These are phyloP conservation scores for Salix udensis DNA, from an alignment of 345 rosid genomes.

Conservation along the genomic window DNA sequence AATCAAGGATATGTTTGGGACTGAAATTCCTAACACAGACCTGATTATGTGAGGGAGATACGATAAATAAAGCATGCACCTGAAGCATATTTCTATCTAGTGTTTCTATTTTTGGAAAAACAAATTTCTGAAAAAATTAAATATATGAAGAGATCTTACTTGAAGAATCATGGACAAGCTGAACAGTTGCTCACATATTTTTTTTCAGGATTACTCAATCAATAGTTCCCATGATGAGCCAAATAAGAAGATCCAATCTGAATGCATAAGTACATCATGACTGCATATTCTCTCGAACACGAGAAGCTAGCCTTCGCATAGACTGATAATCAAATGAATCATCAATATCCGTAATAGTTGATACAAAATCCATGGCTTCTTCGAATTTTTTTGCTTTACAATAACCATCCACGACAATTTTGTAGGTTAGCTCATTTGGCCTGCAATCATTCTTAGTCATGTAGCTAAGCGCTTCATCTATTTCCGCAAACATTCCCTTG, in stretches of 20 bases:
- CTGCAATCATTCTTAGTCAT: constrained; percentile 67
- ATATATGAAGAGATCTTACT: neutral
- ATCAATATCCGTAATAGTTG: constrained; percentile 57
- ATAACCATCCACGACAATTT: constrained; percentile 76
- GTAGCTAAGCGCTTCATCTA: constrained; percentile 58
- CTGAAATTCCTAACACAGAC: neutral
- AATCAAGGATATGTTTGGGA: neutral
- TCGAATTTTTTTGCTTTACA: constrained; percentile 59
- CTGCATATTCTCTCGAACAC: constrained; percentile 50
- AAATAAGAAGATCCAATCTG: neutral
- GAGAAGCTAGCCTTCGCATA: constrained; percentile 52
- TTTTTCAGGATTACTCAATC: neutral
- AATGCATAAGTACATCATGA: constrained; percentile 22
- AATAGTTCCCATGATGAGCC: neutral
- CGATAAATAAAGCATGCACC: neutral
- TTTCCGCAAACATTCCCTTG: constrained; percentile 59
- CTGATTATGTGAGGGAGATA: neutral
- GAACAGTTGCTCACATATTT: neutral
- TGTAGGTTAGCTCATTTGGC: constrained; percentile 84
- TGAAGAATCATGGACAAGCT: neutral
- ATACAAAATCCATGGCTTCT: constrained; percentile 78
- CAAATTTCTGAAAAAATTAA: no score
- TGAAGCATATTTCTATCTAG: neutral
- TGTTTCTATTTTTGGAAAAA: neutral
- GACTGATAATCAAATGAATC: constrained; percentile 45